Conservation (phyloP, 139 green algal genomes). For the Chlorella sp. region DNA sequence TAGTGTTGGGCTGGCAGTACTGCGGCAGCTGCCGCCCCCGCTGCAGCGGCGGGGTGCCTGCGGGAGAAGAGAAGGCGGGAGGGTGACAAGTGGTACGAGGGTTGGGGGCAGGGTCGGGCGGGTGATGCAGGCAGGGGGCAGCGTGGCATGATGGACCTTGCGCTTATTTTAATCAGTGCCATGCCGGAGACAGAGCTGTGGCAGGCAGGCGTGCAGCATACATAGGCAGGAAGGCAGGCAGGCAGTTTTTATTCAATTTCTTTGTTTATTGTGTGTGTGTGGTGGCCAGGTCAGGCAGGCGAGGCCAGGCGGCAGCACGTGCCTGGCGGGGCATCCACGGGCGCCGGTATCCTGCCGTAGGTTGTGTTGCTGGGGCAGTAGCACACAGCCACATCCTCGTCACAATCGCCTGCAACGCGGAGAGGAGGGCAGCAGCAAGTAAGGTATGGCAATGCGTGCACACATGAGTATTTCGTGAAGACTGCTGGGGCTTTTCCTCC, state of each 20-base stretch:
- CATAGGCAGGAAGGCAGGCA: too few species aligned
- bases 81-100: not conserved
- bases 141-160: not conserved
- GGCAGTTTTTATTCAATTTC: too few species aligned
- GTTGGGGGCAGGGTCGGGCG: not conserved
- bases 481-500: too few species aligned
- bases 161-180: too few species aligned
- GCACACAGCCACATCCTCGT: constrained; percentile 10
- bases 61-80: not conserved
- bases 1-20: constrained; percentile 26
- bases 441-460: too few species aligned
- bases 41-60: not conserved
- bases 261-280: too few species aligned
- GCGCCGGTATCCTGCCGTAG: constrained; percentile 1
- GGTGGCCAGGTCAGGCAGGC: too few species aligned
- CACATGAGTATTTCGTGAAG: too few species aligned
- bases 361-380: constrained; percentile 23
- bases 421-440: not conserved
- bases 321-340: not conserved
- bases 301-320: not conserved
- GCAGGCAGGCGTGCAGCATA: not conserved
- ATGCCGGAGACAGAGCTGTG: too few species aligned
- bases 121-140: not conserved
- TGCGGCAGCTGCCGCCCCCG: not conserved
- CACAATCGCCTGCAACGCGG: constrained; percentile 4